Evolutionary conservation across 1,284 basidiomycete genomes (phyloP), one percentile per base, ranked within the genome.

Genomic region (Cronartium ribicola): DNA sequence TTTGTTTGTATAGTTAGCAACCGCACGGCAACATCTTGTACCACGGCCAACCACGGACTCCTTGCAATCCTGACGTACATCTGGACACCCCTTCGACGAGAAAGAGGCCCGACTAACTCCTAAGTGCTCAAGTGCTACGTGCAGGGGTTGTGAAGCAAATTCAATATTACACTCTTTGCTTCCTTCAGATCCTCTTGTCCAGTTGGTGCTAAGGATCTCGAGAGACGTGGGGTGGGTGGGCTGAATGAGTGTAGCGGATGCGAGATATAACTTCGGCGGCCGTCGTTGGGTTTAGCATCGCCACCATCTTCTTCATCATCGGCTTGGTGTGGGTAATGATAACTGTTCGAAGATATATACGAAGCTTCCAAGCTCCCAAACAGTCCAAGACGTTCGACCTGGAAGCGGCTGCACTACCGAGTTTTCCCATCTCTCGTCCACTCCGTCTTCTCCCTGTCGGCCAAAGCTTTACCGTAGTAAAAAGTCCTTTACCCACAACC

Each of bases 221-320:
- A n/a, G n/a, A n/a, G n/a, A n/a, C n/a, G n/a, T n/a, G n/a, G n/a
- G 51, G 51, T 17, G 29, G n/a, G 51, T n/a, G 5, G 51, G 51
- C 51, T 55, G 14, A 55, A 55, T 55, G 51, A 55, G 29, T 55
- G n/a, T n/a, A n/a, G n/a, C n/a, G n/a, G 51, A 22, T 55, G n/a
- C n/a, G 51, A 2, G 29, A 11, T 10, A 20, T 55, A 55, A 55
- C n/a, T n/a, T 55, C 51, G 4, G 51, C 51, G 51, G 51, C n/a
- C 51, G 29, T 55, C 51, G n/a, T 55, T 55, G 51, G n/a, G 51
- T 17, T 55, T 22, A 55, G 51, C 11, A 55, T 55, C 51, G 51
- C 11, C n/a, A 22, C 29, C 11, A 55, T 55, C 51, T 17, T 55
- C 29, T 55, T 55, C 51, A 22, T 55, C 51, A 17, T 55, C 29